phyloP scores from a whole-genome alignment of 176 grass and related monocot species.

The Triticum aestivum region IWGSC_CS_RefSeq_v2.1 NC_057800.1:509641909-509642408 shows the following conservation, averaged over 20 bases:
- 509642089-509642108: neutral
- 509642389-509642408: neutral
- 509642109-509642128: neutral
- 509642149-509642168: neutral
- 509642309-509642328: neutral
- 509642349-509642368: too few species aligned
- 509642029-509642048: conserved; percentile 29
- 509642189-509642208: neutral
- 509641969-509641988: conserved; percentile 62
- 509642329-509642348: neutral
- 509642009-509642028: conserved; percentile 82
- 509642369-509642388: too few species aligned
- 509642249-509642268: neutral
- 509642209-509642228: neutral
- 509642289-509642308: neutral
- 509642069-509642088: neutral
- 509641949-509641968: neutral
- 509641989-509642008: conserved; percentile 94
- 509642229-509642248: neutral
- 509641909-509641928: too few species aligned
- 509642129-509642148: conserved; percentile 1
- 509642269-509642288: neutral
- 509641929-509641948: neutral
- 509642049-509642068: conserved; percentile 5
- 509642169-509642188: neutral